Percentiles rank a stretch among this genome's conserved stretches.
These are phyloP conservation scores for Datisca glomerata DNA, from an alignment of 306 rosid genomes.

Conservation along the genomic window DNA sequence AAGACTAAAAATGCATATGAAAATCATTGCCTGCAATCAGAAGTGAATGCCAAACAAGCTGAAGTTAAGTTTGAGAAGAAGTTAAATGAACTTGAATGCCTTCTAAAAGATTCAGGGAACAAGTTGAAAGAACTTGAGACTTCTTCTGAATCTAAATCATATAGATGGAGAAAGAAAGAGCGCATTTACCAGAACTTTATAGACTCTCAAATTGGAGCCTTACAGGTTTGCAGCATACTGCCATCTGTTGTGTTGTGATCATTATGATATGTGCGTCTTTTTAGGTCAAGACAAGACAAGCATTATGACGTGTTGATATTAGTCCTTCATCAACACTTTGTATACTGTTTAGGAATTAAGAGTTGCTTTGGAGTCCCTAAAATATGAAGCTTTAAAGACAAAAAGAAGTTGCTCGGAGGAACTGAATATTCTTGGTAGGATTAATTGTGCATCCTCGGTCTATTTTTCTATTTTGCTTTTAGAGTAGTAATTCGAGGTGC, in stretches of 20 bases:
- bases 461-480: conserved; percentile 7
- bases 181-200: conserved; percentile 40
- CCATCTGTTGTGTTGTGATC: conserved; percentile 8
- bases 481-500: too few species aligned
- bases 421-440: conserved; percentile 65
- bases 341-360: conserved; percentile 45
- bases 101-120: conserved; percentile 47
- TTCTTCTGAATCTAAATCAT: conserved; percentile 59
- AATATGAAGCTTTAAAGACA: conserved; percentile 47
- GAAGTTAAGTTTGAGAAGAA: conserved; percentile 45
- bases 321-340: conserved; percentile 1
- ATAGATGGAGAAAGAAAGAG: conserved; percentile 80
- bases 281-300: too few species aligned
- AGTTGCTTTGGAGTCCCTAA: conserved; percentile 48
- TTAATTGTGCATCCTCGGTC: neutral
- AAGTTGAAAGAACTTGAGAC: conserved; percentile 59
- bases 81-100: conserved; percentile 43
- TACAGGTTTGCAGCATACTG: conserved; percentile 77
- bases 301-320: neutral
- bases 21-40: conserved; percentile 40
- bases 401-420: conserved; percentile 55
- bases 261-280: neutral
- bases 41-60: conserved; percentile 48
- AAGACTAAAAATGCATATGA: conserved; percentile 41
- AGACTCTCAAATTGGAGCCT: conserved; percentile 38